A percentile compares a stretch with the other conserved stretches of the same genome.
Evolutionary conservation across 2,329 filamentous ascomycete genomes (phyloP).

Genomic region (Stylonectria norvegica): DNA sequence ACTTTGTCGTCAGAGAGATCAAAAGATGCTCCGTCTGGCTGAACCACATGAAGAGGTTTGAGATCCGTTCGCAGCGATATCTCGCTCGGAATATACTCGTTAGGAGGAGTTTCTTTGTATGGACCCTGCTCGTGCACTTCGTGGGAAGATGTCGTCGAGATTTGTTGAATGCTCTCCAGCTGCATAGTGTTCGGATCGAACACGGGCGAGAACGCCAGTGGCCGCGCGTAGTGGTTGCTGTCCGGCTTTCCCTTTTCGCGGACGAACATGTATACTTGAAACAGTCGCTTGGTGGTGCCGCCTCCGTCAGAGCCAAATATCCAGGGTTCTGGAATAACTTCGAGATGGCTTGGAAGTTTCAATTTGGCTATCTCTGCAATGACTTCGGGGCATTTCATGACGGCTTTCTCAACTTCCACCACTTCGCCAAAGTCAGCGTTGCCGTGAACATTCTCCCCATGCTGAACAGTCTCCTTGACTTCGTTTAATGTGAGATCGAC

Average conservation of each 20-base stretch:
- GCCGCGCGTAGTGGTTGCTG: slow-evolving; percentile 9
- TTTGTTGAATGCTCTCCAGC: neutral
- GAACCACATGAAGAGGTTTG: slow-evolving; percentile 2
- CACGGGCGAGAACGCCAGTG: slow-evolving; percentile 5
- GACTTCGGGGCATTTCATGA: slow-evolving; percentile 5
- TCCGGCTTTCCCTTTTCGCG: slow-evolving; percentile 10
- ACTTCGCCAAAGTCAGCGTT: slow-evolving; percentile 8
- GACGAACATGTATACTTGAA: slow-evolving; percentile 11
- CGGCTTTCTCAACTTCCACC: slow-evolving; percentile 6
- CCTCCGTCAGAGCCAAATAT: slow-evolving; percentile 9
- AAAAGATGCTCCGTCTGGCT: slow-evolving; percentile 8
- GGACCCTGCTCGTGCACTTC: neutral
- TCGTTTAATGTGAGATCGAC: slow-evolving; percentile 3
- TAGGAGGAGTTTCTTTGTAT: neutral
- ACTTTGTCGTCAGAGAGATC: slow-evolving; percentile 6
- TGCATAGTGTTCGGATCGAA: slow-evolving; percentile 2
- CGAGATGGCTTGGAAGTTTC: slow-evolving; percentile 3
- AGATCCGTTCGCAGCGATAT: slow-evolving; percentile 4
- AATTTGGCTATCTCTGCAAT: slow-evolving; percentile 7
- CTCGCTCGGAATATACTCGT: slow-evolving; percentile 7
- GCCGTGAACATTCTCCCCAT: slow-evolving; percentile 1
- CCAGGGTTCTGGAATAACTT: slow-evolving; percentile 10
- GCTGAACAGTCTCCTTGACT: neutral
- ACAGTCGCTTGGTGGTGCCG: slow-evolving; percentile 3
- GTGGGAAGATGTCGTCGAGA: neutral